phyloP scores from a whole-genome alignment of 2,329 filamentous ascomycete genomes.

The Sclerotinia sclerotiorum region DNA sequence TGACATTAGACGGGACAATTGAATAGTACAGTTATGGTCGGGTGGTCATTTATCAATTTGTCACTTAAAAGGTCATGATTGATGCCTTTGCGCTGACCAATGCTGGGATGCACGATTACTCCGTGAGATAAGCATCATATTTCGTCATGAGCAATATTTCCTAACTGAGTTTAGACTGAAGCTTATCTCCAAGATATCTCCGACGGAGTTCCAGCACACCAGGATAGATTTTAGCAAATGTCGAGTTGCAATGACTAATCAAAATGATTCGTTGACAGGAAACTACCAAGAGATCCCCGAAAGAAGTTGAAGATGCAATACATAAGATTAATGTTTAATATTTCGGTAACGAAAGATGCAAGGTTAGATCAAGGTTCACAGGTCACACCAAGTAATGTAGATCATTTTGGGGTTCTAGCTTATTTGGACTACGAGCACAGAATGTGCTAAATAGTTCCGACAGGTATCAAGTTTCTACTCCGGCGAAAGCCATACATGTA shows the following conservation, averaged over 20 bases:
- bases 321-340: background rate
- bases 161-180: slow-evolving; percentile 1
- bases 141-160: slow-evolving; percentile 15
- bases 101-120: background rate
- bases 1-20: background rate
- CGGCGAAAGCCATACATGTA: background rate
- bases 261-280: background rate
- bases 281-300: background rate
- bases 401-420: background rate
- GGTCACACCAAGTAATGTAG: background rate
- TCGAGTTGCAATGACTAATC: background rate
- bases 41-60: background rate
- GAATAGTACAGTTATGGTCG: slow-evolving; percentile 5
- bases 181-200: slow-evolving; percentile 22
- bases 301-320: background rate
- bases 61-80: background rate
- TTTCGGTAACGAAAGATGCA: background rate
- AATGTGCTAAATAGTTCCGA: background rate
- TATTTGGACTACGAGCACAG: background rate
- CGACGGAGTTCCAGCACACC: too few relatives aligned
- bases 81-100: slow-evolving; percentile 21
- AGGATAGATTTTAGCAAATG: background rate
- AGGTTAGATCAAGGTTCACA: background rate
- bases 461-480: background rate
- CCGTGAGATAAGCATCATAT: background rate